Conservation (phyloP, 805 yeast species). For the Clavispora phyllophila region DNA sequence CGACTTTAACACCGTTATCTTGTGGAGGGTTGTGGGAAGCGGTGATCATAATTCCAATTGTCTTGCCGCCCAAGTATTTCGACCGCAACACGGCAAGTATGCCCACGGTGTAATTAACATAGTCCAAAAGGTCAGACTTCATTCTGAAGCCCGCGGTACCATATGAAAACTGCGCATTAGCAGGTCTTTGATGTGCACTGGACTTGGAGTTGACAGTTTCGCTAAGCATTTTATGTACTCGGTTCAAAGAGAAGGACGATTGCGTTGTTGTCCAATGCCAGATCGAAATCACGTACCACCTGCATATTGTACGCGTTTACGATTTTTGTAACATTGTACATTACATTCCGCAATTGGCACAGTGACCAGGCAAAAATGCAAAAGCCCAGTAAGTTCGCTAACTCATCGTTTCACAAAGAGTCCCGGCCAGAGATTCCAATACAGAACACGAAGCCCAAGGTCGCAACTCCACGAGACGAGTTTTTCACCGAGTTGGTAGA, state of each 20-base stretch:
- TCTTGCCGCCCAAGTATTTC: slow-evolving; percentile 56
- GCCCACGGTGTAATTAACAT: slow-evolving; percentile 80
- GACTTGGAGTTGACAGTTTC: slow-evolving; percentile 5
- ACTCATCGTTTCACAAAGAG: slow-evolving; percentile 29
- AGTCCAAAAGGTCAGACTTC: slow-evolving; percentile 62
- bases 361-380: slow-evolving; percentile 2
- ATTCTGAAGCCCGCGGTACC: slow-evolving; percentile 98
- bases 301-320: not conserved
- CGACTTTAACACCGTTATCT: slow-evolving; percentile 64
- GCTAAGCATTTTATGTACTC: slow-evolving; percentile 3
- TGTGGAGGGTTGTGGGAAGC: slow-evolving; percentile 92
- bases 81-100: slow-evolving; percentile 80
- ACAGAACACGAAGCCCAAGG: slow-evolving; percentile 6
- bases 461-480: slow-evolving; percentile 18
- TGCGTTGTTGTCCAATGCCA: not conserved
- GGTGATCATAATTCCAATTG: slow-evolving; percentile 94
- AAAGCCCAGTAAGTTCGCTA: slow-evolving; percentile 17
- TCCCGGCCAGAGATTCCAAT: slow-evolving; percentile 6
- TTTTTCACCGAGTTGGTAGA: slow-evolving; percentile 33
- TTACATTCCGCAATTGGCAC: not conserved
- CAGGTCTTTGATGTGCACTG: slow-evolving; percentile 41
- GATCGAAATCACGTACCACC: not conserved
- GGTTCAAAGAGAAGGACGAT: not conserved
- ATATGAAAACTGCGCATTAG: slow-evolving; percentile 45
- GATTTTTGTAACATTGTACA: not conserved